phyloP scores from a whole-genome alignment of 2,329 filamentous ascomycete genomes.

The Ophiosphaerella korrae region DNA sequence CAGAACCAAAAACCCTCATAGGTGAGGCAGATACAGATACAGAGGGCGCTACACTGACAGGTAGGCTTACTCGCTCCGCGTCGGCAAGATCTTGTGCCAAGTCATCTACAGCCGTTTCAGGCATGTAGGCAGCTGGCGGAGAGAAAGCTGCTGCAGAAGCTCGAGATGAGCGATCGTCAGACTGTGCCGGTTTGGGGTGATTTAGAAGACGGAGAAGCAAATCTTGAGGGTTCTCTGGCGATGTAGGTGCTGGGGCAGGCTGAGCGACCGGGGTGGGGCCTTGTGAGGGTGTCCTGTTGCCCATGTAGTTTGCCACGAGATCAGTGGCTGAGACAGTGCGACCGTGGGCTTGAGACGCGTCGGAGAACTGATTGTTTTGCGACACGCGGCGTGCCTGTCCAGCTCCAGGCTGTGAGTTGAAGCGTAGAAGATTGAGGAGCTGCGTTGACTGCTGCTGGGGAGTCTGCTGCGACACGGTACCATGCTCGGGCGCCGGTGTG shows the following conservation, averaged over 20 bases:
- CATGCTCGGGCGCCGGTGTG: constrained; percentile 48
- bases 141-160: constrained; percentile 35
- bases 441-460: constrained; percentile 55
- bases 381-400: constrained; percentile 44
- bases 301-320: constrained; percentile 61
- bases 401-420: constrained; percentile 56
- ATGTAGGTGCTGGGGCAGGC: constrained; percentile 33
- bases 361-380: constrained; percentile 27
- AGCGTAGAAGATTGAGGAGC: constrained; percentile 69
- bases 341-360: constrained; percentile 30
- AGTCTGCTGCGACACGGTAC: constrained; percentile 50
- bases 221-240: constrained; percentile 73
- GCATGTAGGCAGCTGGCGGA: constrained; percentile 40
- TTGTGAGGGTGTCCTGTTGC: constrained; percentile 48
- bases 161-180: constrained; percentile 32
- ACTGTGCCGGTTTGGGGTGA: constrained; percentile 62
- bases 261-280: constrained; percentile 39
- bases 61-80: constrained; percentile 44
- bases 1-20: constrained; percentile 43
- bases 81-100: constrained; percentile 53
- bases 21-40: constrained; percentile 32
- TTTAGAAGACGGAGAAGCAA: constrained; percentile 86
- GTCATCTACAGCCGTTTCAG: constrained; percentile 51
- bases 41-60: constrained; percentile 29
- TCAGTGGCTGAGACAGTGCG: constrained; percentile 60